Percentiles rank a stretch among this genome's conserved stretches.
phyloP scores from a whole-genome alignment of 441 rosid species.

The Adansonia madagascariensis region DNA sequence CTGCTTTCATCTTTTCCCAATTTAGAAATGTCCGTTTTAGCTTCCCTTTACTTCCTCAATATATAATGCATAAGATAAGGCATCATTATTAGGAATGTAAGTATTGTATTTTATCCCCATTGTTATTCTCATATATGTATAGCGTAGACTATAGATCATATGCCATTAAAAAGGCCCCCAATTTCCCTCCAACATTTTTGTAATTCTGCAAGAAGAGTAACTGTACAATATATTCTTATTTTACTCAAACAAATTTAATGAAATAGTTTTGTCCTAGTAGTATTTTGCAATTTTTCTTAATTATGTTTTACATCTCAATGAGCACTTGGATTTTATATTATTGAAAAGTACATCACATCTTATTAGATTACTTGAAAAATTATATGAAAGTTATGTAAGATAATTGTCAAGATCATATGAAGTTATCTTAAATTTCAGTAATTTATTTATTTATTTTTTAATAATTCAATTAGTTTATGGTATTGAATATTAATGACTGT shows the following conservation, averaged over 20 bases:
- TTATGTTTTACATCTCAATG: background rate
- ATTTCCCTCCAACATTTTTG: slow-evolving; percentile 29
- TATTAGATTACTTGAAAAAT: too few species aligned
- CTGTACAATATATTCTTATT: slow-evolving; percentile 40
- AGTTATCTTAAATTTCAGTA: too few species aligned
- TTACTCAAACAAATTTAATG: slow-evolving; percentile 22
- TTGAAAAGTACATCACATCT: too few species aligned
- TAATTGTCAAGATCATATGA: too few species aligned
- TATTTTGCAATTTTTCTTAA: background rate
- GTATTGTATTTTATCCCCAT: slow-evolving; percentile 48
- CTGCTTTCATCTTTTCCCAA: background rate
- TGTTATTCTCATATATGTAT: slow-evolving; percentile 43
- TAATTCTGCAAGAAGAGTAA: slow-evolving; percentile 31
- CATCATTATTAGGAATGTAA: slow-evolving; percentile 46
- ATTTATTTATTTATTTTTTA: too few species aligned
- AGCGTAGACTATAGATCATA: background rate
- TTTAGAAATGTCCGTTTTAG: background rate
- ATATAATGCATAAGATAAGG: slow-evolving; percentile 33
- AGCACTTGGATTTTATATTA: too few species aligned
- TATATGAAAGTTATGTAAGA: too few species aligned
- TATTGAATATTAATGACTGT: too few species aligned
- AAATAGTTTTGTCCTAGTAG: slow-evolving; percentile 24
- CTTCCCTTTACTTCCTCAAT: slow-evolving; percentile 5
- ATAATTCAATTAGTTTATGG: too few species aligned
- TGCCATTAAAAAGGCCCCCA: slow-evolving; percentile 32